phyloP scores from a whole-genome alignment of 148 eudicot species.

The Fagopyrum esculentum region DNA sequence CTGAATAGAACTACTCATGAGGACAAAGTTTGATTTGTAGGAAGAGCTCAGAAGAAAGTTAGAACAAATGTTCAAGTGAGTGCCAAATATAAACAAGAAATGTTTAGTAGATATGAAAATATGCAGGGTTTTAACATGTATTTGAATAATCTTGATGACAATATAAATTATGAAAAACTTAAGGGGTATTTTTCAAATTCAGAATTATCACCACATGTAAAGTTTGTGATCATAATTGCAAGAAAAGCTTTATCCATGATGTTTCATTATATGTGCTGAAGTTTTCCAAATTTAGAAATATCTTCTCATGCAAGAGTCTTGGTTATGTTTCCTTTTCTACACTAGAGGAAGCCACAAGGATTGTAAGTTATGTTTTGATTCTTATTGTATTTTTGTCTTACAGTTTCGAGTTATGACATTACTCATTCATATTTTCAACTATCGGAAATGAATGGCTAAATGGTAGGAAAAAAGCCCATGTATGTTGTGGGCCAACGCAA shows the following conservation, averaged over 20 bases:
- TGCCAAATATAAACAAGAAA: slow-evolving; percentile 38
- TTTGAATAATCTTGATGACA: slow-evolving; percentile 54
- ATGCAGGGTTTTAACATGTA: slow-evolving; percentile 51
- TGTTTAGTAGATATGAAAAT: slow-evolving; percentile 31
- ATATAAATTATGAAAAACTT: slow-evolving; percentile 41
- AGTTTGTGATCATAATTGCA: slow-evolving; percentile 21
- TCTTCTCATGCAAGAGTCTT: no score
- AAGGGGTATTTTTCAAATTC: slow-evolving; percentile 46
- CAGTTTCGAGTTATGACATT: neutral
- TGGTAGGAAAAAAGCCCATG: slow-evolving; percentile 37
- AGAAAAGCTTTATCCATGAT: neutral
- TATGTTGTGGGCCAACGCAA: slow-evolving; percentile 43
- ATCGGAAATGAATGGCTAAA: slow-evolving; percentile 44
- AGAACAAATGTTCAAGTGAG: slow-evolving; percentile 48
- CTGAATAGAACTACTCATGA: slow-evolving; percentile 36
- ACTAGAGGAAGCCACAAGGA: slow-evolving; percentile 53
- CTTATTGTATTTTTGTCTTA: neutral
- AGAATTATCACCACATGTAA: slow-evolving; percentile 56
- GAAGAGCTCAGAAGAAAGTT: slow-evolving; percentile 50
- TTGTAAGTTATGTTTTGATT: slow-evolving; percentile 31
- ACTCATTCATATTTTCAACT: slow-evolving; percentile 9
- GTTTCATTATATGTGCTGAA: no score
- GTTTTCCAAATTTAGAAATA: no score
- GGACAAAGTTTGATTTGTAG: slow-evolving; percentile 50
- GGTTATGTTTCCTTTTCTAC: slow-evolving; percentile 70